Evolutionary conservation across 495 filamentous ascomycete genomes (phyloP), one percentile per base, ranked within the genome.

Genomic region (Penicillium lagena): DNA sequence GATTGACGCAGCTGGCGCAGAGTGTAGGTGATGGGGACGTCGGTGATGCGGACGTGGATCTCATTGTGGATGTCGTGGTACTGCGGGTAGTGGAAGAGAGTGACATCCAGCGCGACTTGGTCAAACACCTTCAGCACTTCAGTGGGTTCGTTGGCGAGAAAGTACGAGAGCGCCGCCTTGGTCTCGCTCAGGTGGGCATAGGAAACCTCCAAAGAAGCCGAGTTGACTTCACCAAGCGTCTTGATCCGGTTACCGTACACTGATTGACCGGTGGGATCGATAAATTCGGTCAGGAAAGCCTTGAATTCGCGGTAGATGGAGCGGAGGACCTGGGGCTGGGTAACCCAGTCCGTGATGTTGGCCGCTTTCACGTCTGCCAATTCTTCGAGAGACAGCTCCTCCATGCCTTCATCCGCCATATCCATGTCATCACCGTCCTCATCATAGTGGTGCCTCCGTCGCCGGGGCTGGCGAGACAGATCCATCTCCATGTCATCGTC

Each of bases 21-120:
- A n/a, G 93, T 97, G 67, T 96, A 96, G 52, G 88, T 82, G 34
- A 95, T 84, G 13, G 94, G 94, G 4, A 99, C 75, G 59, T 96
- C 94, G 13, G 88, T 87, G 56, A 99, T 95, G 39, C 94, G 88
- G 42, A 99, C 90, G 60, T 99, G 94, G 50, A 99, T 96, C 64
- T 99, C 93, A 38, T 89, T 85, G 64, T 96, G 94, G 49, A 99
- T 99, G 39, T 90, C 86, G 59, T 95, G 87, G 63, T 97, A 99
- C 62, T 96, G 89, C 0, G 90, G 90, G 66, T 99, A 99, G 64
- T 96, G 86, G 48, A 96, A 82, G 10, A 97, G 76, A 0, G 90
- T 90, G 28, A 90, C 89, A 43, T 97, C 91, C 75, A 97, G 90
- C 30, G 94, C 94, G 2, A 95, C 93, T 47, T 95, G 85, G 56